Conservation (phyloP, 2,329 filamentous ascomycete genomes). For the Cercospora sesami region DNA sequence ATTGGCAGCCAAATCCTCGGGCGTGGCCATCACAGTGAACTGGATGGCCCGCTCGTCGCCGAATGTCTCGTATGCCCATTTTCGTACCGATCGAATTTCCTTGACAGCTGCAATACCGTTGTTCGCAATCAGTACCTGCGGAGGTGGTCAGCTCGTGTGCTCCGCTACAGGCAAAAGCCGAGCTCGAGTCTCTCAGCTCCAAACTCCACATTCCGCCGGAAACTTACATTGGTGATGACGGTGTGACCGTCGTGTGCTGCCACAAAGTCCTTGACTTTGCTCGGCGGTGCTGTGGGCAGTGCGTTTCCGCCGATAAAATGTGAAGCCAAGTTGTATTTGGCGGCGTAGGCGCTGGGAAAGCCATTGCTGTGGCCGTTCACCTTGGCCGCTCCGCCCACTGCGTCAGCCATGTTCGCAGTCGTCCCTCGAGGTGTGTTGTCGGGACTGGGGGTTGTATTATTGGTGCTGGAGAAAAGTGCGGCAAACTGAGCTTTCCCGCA, state of each 20-base stretch:
- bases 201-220: neutral
- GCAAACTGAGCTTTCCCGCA: conserved; percentile 12
- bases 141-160: conserved; percentile 24
- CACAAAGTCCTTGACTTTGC: conserved; percentile 96
- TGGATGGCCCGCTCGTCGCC: conserved; percentile 97
- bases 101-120: conserved; percentile 99
- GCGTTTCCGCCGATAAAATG: conserved; percentile 98
- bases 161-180: neutral
- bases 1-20: conserved; percentile 94
- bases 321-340: conserved; percentile 77
- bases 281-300: conserved; percentile 74
- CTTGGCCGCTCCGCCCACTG: conserved; percentile 43
- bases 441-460: conserved; percentile 8
- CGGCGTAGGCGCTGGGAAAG: conserved; percentile 66
- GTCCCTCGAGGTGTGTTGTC: conserved; percentile 34
- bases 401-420: conserved; percentile 41
- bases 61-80: conserved; percentile 99
- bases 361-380: conserved; percentile 50
- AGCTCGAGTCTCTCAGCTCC: conserved; percentile 5
- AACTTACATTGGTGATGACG: conserved; percentile 91
- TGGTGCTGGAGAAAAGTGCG: conserved; percentile 5
- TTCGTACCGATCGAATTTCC: conserved; percentile 97
- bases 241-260: conserved; percentile 87
- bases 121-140: conserved; percentile 94
- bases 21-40: conserved; percentile 99